phyloP scores from a whole-genome alignment of 495 filamentous ascomycete species.

The Cenococcum geophilum region DNA sequence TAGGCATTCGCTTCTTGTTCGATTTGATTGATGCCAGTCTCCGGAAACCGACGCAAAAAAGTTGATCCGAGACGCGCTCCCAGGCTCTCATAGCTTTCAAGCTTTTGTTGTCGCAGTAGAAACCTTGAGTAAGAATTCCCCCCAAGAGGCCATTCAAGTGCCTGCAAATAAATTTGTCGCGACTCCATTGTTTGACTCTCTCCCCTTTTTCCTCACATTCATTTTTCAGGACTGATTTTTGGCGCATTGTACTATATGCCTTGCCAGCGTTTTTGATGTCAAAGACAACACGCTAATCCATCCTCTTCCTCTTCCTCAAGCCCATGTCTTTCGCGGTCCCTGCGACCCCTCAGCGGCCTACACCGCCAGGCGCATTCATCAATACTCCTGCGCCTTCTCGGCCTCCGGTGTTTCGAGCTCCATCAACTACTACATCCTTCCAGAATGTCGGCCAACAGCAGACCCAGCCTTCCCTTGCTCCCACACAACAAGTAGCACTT shows the following conservation, averaged over 20 bases:
- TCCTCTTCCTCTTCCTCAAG: not conserved
- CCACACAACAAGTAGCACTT: constrained; percentile 3
- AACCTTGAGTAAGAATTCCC: not conserved
- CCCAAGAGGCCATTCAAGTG: not conserved
- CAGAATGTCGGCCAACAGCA: constrained; percentile 15
- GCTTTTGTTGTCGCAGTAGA: not conserved
- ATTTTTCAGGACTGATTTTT: not conserved
- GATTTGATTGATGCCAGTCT: not conserved
- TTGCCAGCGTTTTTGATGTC: not conserved
- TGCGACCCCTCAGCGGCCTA: constrained; percentile 25
- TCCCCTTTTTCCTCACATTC: not conserved
- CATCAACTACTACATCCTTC: constrained; percentile 9
- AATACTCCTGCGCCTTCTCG: constrained; percentile 34
- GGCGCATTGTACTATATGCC: not conserved
- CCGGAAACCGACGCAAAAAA: not conserved
- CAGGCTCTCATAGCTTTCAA: not conserved
- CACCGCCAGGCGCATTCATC: constrained; percentile 32
- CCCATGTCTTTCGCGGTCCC: constrained; percentile 7
- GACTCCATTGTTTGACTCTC: not conserved
- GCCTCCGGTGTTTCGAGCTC: constrained; percentile 23
- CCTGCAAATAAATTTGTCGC: not conserved
- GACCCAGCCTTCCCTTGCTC: not conserved
- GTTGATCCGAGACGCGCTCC: not conserved
- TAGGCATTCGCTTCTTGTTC: not conserved
- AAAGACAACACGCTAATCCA: not conserved